Base-by-base conservation (phyloP, 176 grass and related monocot species). In the Neostapfia colusana region DNA sequence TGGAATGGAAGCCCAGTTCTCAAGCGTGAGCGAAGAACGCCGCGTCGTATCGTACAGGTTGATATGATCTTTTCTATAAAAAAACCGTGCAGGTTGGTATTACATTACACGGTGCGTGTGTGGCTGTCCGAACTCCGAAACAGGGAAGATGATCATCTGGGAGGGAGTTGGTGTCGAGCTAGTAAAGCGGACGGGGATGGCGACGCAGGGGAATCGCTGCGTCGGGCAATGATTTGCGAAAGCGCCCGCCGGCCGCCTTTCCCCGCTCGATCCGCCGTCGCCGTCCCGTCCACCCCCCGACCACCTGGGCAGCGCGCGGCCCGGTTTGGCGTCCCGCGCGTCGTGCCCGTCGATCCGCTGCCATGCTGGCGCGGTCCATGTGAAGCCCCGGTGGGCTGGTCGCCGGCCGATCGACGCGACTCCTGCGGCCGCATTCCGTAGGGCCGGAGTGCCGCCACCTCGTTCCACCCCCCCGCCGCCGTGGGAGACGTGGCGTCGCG, bases 401-500 rank as follows among this genome's bases (percentile, higher is more conserved):
- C 50, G 72, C 48, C 36, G 31, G 31, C 31, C 31, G 31, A 31
- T 31, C 31, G 31, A 31, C 3, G 31, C 31, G 31, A 31, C 31
- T 31, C 31, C 31, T 31, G 31, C 31, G 3, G 9, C 24, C 74
- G 63, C 66, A 59, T 53, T 60, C 10, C 58, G 65, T 37, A 80
- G 66, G 66, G 78, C 66, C 28, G 26, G 11, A 27, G 23, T 48
- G 58, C 67, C 14, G 25, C 41, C 67, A 72, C 78, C 67, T 61
- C 67, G 42, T n/a, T n/a, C n/a, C n/a, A 14, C 41, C 10, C 46
- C 16, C 55, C 74, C 25, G 45, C 12, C 23, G 55, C 9, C 8
- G 74, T 8, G 6, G 71, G 41, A 14, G 28, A 85, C 82, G 82
- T 85, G 82, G 75, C 82, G 25, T 27, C 0, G n/a, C 21, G 59